Evolutionary conservation across 2,329 filamentous ascomycete species (phyloP), one percentile per base, ranked within the genome.

Genomic region (Colletotrichum sp.): DNA sequence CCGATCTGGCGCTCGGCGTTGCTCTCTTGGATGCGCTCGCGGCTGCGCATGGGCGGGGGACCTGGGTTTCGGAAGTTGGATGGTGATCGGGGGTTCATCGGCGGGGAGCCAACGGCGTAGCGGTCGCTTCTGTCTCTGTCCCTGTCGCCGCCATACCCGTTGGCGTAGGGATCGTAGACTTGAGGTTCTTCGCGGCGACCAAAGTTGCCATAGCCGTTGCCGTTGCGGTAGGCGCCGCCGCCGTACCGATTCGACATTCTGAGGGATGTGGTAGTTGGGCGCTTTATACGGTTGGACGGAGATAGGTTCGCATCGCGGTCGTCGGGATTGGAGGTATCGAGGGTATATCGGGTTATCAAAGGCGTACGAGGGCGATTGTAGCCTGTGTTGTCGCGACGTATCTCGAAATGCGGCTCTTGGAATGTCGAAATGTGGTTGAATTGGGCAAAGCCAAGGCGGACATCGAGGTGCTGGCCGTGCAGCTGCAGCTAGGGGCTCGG

Each of bases 1-100:
- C 86, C 85, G 75, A 92, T 91, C 82, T 91, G 89, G 65, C 88
- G 85, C 83, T 91, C 89, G 70, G 89, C 89, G 78, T 85, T 89
- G 58, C 89, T 87, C 79, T 85, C 86, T 76, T 80, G 85, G 78
- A 83, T 82, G 78, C 82, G 81, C 56, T 79, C 72, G 22, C 74
- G 66, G 28, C 34, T 27, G 43, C 79, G 78, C 65, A 83, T 78
- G 66, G 77, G 80, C 48, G 80, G 79, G 64, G 80, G 80, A 58
- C 81, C 80, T 55, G 77, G 80, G 70, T 78, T 82, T 78, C 81
- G 83, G 64, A 78, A 79, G 58, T 79, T 77, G 27, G 83, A 80
- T 56, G 84, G 82, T 58, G 76, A 66, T 66, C 76, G 74, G 22
- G 61, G 25, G 74, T 76, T 66, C 60, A 30, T 58, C 39, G 83